phyloP scores from a whole-genome alignment of 1,284 basidiomycete genomes.

The Sporisorium scitamineum region DNA sequence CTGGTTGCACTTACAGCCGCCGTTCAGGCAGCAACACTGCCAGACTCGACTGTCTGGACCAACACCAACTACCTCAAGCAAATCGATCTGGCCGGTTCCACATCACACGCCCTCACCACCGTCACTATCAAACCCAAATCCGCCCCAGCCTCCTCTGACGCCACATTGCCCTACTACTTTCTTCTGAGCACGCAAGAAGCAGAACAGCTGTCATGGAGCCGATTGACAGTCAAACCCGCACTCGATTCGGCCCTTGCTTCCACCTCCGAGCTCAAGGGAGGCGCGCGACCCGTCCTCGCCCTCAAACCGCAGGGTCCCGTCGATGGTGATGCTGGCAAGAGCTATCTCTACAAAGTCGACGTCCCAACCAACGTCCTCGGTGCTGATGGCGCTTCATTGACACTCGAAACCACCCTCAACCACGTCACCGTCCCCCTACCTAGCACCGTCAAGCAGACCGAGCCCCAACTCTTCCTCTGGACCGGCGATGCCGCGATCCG shows the following conservation, averaged over 20 bases:
- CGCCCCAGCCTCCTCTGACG: slow-evolving; percentile 24
- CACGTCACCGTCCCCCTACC: slow-evolving; percentile 84
- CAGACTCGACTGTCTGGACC: slow-evolving; percentile 36
- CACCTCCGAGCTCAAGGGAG: slow-evolving; percentile 13
- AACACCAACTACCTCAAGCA: slow-evolving; percentile 49
- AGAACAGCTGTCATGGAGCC: slow-evolving; percentile 34
- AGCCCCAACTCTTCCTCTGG: slow-evolving; percentile 85
- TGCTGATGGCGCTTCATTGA: slow-evolving; percentile 12
- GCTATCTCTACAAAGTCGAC: slow-evolving; percentile 18
- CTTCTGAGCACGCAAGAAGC: slow-evolving; percentile 42
- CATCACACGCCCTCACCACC: slow-evolving; percentile 38
- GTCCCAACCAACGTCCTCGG: slow-evolving; percentile 22
- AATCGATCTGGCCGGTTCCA: slow-evolving; percentile 58
- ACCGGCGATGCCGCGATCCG: slow-evolving; percentile 80
- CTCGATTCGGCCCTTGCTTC: slow-evolving; percentile 25
- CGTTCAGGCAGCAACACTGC: slow-evolving; percentile 18
- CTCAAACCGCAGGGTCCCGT: slow-evolving; percentile 12
- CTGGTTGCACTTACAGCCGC: neutral
- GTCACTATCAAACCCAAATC: slow-evolving; percentile 53
- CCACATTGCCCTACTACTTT: slow-evolving; percentile 43
- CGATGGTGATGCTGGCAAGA: slow-evolving; percentile 18
- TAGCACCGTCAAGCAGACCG: slow-evolving; percentile 78
- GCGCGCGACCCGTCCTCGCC: slow-evolving; percentile 22
- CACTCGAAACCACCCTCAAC: slow-evolving; percentile 75
- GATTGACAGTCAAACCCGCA: slow-evolving; percentile 28